phyloP scores from a whole-genome alignment of 768 basidiomycete genomes.

The Epithele typhae region DNA sequence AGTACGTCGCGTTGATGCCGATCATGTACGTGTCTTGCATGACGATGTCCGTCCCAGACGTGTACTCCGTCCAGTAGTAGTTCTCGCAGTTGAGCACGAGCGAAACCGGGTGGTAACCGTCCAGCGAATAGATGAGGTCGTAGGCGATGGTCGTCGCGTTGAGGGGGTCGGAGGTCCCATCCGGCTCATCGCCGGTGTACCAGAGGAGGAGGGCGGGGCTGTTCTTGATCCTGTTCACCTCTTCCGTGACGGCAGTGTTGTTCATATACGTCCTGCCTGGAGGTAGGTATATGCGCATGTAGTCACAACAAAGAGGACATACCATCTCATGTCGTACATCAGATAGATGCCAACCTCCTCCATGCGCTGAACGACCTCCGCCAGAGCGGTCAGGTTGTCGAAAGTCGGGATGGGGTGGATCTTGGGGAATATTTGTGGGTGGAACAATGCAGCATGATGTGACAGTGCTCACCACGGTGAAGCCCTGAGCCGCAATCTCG shows the following conservation, averaged over 20 bases:
- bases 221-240: slow-evolving; percentile 66
- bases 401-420: slow-evolving; percentile 72
- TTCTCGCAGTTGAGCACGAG: slow-evolving; percentile 54
- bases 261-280: slow-evolving; percentile 56
- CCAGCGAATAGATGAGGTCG: slow-evolving; percentile 42
- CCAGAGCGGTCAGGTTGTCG: slow-evolving; percentile 52
- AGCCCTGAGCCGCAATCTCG: slow-evolving; percentile 56
- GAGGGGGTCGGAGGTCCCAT: slow-evolving; percentile 65
- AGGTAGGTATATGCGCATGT: neutral
- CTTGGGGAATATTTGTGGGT: slow-evolving; percentile 25
- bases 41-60: slow-evolving; percentile 63
- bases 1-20: slow-evolving; percentile 60
- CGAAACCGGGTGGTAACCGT: slow-evolving; percentile 57
- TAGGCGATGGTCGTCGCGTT: slow-evolving; percentile 48
- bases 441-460: neutral
- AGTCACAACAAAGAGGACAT: slow-evolving; percentile 5
- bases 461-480: slow-evolving; percentile 30
- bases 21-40: slow-evolving; percentile 62
- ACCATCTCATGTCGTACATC: slow-evolving; percentile 81
- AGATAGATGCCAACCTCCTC: slow-evolving; percentile 65
- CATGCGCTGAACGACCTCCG: slow-evolving; percentile 63
- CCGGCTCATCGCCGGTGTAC: slow-evolving; percentile 75
- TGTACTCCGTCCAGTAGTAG: slow-evolving; percentile 56
- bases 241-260: slow-evolving; percentile 51
- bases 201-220: slow-evolving; percentile 66